Conservation (phyloP, 495 filamentous ascomycete species). For the Filosporella fistucella region DNA sequence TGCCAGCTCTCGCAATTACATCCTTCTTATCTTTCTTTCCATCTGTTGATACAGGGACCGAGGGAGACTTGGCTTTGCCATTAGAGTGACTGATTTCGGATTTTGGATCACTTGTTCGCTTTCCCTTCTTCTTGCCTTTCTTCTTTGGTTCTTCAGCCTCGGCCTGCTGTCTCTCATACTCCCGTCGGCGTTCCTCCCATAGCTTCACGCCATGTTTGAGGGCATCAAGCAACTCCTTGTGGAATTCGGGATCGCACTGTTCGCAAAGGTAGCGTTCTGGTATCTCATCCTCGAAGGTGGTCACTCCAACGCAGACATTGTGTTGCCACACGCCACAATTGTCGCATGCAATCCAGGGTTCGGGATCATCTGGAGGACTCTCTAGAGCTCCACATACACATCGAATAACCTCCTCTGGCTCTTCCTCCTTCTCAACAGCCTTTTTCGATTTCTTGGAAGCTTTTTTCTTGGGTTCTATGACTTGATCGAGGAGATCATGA, state of each 20-base stretch:
- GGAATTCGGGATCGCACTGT: conserved; percentile 76
- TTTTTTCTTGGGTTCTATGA: conserved; percentile 61
- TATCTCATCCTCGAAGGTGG: conserved; percentile 67
- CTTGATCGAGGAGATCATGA: conserved; percentile 63
- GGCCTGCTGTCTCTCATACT: conserved; percentile 38
- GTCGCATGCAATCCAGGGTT: conserved; percentile 91
- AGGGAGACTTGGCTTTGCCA: conserved; percentile 32
- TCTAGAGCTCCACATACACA: conserved; percentile 89
- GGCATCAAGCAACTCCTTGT: conserved; percentile 67
- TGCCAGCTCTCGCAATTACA: conserved; percentile 28
- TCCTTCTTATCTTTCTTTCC: conserved; percentile 36
- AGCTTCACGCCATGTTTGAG: conserved; percentile 76
- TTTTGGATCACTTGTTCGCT: conserved; percentile 45
- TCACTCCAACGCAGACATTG: conserved; percentile 88
- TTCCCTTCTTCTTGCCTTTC: conserved; percentile 44
- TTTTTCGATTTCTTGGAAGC: conserved; percentile 41
- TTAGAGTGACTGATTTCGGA: conserved; percentile 27
- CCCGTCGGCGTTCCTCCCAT: conserved; percentile 67
- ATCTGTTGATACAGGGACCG: conserved; percentile 26
- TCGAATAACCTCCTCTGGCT: conserved; percentile 71
- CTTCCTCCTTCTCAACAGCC: conserved; percentile 49
- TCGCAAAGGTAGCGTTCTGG: conserved; percentile 84
- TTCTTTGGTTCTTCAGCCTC: conserved; percentile 37
- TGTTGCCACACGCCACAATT: conserved; percentile 92
- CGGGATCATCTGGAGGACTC: conserved; percentile 73